Base-by-base conservation (phyloP, 2,329 filamentous ascomycete genomes). In the Epichloe gansuensis region DNA sequence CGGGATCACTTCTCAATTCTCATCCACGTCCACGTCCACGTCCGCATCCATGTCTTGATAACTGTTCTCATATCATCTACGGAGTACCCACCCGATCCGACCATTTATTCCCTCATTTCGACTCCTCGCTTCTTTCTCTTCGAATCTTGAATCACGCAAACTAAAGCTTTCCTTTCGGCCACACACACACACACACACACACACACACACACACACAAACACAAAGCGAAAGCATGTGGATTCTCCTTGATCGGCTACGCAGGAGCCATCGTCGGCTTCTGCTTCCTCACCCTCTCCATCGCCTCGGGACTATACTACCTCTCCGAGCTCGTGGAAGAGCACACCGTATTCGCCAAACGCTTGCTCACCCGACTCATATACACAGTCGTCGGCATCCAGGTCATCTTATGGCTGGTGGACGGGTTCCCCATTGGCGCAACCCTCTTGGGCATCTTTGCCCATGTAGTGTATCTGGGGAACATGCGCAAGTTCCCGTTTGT, bases 221-320 rank as follows among this genome's bases (percentile, higher is more conserved):
- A 4, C 17, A 15, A 28, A 35, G 28, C 28, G 28, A 44, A 44
- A 23, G n/a, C 58, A 96, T 97, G 93, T 97, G 91, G 89, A 89
- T 98, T 74, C 75, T 98, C 64, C 62, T 74, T 97, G 44, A 75
- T 98, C 63, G 93, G 93, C 63, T 96, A 95, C 65, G 69, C 90
- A 37, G 93, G 93, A 64, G 82, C 94, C 60, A 72, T 90, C 57
- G 74, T 95, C 56, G 91, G 91, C 67, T 98, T 98, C 74, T 82
- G 81, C 63, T 97, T 98, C 72, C 75, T 98, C 60, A 97, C 93
- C 21, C 77, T 98, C 56, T 90, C 91, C 53, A 97, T 98, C 65
- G 93, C 93, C 41, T 96, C 90, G n/a, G 93, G 93, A 39, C 82
- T 98, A 28, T 98, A 98, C 74, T 98, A 98, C 69, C 85, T 98